phyloP scores from a whole-genome alignment of 306 rosid species.

The Hippophae gyantsensis region DNA sequence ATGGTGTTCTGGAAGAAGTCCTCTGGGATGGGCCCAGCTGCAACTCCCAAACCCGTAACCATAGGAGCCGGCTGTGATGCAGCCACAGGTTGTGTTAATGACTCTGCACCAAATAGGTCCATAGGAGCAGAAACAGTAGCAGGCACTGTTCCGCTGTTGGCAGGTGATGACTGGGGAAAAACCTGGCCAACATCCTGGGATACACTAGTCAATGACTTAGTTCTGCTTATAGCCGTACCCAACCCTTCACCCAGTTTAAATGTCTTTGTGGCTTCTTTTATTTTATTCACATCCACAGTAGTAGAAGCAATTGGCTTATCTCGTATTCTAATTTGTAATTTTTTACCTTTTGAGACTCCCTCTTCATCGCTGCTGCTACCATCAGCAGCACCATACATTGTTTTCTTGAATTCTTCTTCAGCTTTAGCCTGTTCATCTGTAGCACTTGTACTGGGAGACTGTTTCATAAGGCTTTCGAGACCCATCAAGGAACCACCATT shows the following conservation, averaged over 20 bases:
- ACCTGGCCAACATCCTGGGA: constrained; percentile 68
- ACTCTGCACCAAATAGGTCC: constrained; percentile 58
- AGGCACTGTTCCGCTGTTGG: constrained; percentile 32
- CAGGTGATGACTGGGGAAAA: constrained; percentile 41
- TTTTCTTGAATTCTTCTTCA: constrained; percentile 91
- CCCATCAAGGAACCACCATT: constrained; percentile 51
- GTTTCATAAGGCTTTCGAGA: constrained; percentile 53
- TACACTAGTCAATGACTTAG: constrained; percentile 55
- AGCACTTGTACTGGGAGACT: constrained; percentile 39
- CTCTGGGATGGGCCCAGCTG: constrained; percentile 83
- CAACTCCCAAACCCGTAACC: constrained; percentile 34
- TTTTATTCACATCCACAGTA: constrained; percentile 78
- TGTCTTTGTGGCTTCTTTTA: constrained; percentile 90
- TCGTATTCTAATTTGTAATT: constrained; percentile 72
- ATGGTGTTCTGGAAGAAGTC: constrained; percentile 94
- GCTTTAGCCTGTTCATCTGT: constrained; percentile 89
- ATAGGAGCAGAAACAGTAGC: constrained; percentile 44
- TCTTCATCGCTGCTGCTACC: constrained; percentile 99
- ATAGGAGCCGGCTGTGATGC: constrained; percentile 42
- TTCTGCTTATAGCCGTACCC: constrained; percentile 54
- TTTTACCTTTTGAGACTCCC: constrained; percentile 67
- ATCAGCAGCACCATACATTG: constrained; percentile 76
- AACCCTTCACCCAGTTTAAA: constrained; percentile 70
- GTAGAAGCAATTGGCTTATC: constrained; percentile 68
- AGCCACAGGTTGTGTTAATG: constrained; percentile 41